Evolutionary conservation across 805 yeast species (phyloP).

Genomic region (Hagleromyces aurorensis): DNA sequence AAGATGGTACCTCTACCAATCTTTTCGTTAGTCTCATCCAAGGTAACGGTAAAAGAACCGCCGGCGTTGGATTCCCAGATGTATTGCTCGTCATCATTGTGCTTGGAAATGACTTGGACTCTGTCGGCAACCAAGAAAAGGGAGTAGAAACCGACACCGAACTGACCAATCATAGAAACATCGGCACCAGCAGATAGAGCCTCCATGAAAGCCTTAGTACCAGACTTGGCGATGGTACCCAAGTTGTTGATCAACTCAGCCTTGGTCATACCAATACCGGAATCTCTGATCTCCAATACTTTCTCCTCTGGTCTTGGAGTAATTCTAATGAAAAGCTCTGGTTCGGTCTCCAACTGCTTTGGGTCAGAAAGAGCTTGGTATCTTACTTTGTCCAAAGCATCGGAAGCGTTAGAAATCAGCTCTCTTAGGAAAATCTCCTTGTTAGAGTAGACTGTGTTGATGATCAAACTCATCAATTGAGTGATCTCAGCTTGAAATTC

Average conservation of each 20-base stretch:
- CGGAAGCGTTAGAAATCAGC: conserved; percentile 96
- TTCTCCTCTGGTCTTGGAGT: conserved; percentile 94
- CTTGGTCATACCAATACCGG: conserved; percentile 99
- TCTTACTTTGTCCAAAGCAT: conserved; percentile 97
- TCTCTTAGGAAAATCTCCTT: conserved; percentile 99
- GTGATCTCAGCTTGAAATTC: conserved; percentile 99
- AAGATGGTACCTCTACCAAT: conserved; percentile 92
- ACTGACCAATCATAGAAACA: conserved; percentile 99
- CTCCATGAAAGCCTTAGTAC: conserved; percentile 99
- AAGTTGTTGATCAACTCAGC: conserved; percentile 97
- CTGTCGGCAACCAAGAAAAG: conserved; percentile 97
- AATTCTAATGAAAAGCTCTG: conserved; percentile 93
- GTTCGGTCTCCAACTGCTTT: conserved; percentile 85
- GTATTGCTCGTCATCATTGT: conserved; percentile 99
- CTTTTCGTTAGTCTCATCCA: conserved; percentile 80
- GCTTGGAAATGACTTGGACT: conserved; percentile 96
- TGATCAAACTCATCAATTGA: conserved; percentile 99
- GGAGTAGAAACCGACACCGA: conserved; percentile 99
- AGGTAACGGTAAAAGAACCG: conserved; percentile 95
- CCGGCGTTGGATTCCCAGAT: conserved; percentile 99
- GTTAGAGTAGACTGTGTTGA: conserved; percentile 98
- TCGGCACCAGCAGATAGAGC: conserved; percentile 99
- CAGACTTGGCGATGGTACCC: conserved; percentile 99
- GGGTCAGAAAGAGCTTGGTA: conserved; percentile 94
- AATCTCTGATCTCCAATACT: conserved; percentile 93